Conservation (phyloP, 768 basidiomycete species). For the Chalciporus piperatus region DNA sequence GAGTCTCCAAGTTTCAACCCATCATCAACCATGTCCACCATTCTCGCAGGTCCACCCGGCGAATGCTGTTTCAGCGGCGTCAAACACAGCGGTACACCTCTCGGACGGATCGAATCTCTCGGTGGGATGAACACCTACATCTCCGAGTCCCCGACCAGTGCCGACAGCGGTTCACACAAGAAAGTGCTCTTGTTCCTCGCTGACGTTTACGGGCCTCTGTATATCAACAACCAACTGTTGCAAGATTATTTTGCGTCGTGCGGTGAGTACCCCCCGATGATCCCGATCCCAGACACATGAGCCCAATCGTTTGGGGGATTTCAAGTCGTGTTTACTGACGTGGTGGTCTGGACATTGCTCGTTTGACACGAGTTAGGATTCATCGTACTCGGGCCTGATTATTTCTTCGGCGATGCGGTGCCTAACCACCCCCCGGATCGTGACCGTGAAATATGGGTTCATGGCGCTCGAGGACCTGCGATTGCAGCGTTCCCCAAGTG, state of each 20-base stretch:
- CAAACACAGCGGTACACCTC: slow-evolving; percentile 47
- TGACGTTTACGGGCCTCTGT: slow-evolving; percentile 57
- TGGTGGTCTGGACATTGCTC: no score
- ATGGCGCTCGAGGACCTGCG: slow-evolving; percentile 34
- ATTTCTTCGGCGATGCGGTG: slow-evolving; percentile 55
- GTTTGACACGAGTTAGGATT: slow-evolving; percentile 40
- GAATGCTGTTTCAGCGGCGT: slow-evolving; percentile 50
- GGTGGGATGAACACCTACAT: slow-evolving; percentile 54
- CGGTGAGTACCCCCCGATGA: slow-evolving; percentile 39
- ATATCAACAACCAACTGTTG: slow-evolving; percentile 51
- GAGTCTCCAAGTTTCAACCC: no score
- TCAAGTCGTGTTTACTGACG: no score
- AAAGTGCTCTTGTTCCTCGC: slow-evolving; percentile 54
- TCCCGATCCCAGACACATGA: no score
- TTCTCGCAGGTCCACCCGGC: slow-evolving; percentile 40
- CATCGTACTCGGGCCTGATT: slow-evolving; percentile 56
- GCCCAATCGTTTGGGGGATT: not conserved
- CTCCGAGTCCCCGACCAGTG: slow-evolving; percentile 40
- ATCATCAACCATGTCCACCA: slow-evolving; percentile 1
- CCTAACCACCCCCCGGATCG: slow-evolving; percentile 32
- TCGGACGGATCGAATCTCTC: slow-evolving; percentile 42
- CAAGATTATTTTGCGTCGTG: slow-evolving; percentile 61
- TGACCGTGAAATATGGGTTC: slow-evolving; percentile 44
- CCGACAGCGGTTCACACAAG: slow-evolving; percentile 28
- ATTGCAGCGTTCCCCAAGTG: slow-evolving; percentile 44